Evolutionary conservation across 371 early-diverging fungal genomes (phyloP), one percentile per base, ranked within the genome.

Genomic region (Actinomucor elegans): DNA sequence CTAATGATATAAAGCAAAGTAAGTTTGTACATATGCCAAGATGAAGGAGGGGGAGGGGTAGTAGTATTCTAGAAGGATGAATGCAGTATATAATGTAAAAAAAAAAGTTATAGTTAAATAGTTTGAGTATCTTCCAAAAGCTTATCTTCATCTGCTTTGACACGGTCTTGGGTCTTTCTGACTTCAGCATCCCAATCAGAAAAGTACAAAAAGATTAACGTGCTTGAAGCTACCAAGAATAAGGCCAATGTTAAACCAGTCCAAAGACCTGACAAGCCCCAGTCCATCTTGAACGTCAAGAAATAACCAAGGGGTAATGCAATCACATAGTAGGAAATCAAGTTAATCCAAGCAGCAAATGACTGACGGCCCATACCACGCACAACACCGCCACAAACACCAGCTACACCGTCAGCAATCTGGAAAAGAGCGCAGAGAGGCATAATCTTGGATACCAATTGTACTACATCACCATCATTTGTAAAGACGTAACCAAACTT

Each of bases 381-480:
- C 10, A 90, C 64, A 2, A 87, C 73, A 48, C 90, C 89, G 14
- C 85, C 85, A 18, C 79, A 73, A 8, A 87, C 79, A 48, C 80
- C 80, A 32, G 81, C 75, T 8, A 83, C 41, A 1, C 84, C 81
- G 57, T 90, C 90, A 9, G 70, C 61, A 58, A 92, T 69, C 64
- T 94, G 94, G 72, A 88, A 92, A 23, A 88, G 37, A 0, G 92
- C 89, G 12, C 79, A 86, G 4, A 89, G 57, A 0, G 93, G 93
- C 61, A 92, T 67, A 11, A 92, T 74, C 34, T 53, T 48, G 1
- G 88, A 80, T 10, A 92, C 89, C 5, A 86, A 56, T 8, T 41
- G 52, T 38, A 90, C 74, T 9, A 94, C 91, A 4, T 71, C 78
- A 0, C 49, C 58, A 61, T 92, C 91, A 11, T 70, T 61, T 18